Evolutionary conservation across 192 early-diverging fungal genomes (phyloP).

Genomic region (Coemansia sp.): DNA sequence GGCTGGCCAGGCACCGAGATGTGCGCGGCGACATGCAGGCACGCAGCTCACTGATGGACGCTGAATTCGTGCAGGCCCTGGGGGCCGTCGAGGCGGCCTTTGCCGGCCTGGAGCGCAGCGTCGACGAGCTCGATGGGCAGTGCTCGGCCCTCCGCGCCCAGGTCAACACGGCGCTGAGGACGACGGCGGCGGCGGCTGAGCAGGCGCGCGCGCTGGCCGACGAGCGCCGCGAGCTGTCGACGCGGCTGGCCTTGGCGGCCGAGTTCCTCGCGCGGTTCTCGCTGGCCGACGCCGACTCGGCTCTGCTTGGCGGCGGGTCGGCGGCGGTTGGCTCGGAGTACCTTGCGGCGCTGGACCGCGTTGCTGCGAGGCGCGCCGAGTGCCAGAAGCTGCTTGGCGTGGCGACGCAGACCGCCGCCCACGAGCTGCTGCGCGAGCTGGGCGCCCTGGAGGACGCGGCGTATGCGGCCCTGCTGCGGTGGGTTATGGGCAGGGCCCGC

Average conservation of each 20-base stretch:
- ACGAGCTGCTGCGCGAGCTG: constrained; percentile 24
- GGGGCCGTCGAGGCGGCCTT: constrained; percentile 28
- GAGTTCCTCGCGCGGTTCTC: constrained; percentile 18
- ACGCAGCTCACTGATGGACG: constrained; percentile 15
- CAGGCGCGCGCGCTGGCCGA: constrained; percentile 29
- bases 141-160: constrained; percentile 17
- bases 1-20: constrained; percentile 18
- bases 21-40: constrained; percentile 37
- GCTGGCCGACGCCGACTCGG: constrained; percentile 1
- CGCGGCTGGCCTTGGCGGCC: constrained; percentile 7
- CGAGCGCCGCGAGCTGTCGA: constrained; percentile 25
- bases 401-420: constrained; percentile 10
- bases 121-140: constrained; percentile 17
- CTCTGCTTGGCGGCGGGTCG: neutral
- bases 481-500: constrained; percentile 26
- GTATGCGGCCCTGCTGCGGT: constrained; percentile 24
- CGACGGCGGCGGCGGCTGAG: constrained; percentile 17
- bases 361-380: constrained; percentile 11
- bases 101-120: constrained; percentile 25
- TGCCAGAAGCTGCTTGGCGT: constrained; percentile 30
- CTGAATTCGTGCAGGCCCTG: constrained; percentile 31
- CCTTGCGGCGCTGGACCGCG: constrained; percentile 21
- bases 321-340: constrained; percentile 4
- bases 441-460: constrained; percentile 21
- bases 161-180: constrained; percentile 19